These are phyloP conservation scores for Neostapfia colusana DNA, from an alignment of 176 grass and related monocot genomes.

Conservation along the genomic window DNA sequence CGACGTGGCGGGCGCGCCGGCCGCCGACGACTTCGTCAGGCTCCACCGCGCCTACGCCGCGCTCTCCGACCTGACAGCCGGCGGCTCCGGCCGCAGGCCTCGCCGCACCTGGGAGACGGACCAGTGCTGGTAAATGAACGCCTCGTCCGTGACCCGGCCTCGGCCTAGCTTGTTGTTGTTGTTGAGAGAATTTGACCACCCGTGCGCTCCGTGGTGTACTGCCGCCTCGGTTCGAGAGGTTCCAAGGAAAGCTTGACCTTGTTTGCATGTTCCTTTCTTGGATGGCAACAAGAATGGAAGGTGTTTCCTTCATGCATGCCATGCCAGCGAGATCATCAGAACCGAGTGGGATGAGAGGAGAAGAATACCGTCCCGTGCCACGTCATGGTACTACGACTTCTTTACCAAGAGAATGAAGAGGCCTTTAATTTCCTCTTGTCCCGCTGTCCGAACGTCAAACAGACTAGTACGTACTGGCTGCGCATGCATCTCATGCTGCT, in stretches of 20 bases:
- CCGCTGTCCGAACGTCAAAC: not conserved
- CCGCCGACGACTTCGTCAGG: constrained; percentile 40
- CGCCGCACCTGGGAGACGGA: constrained; percentile 64
- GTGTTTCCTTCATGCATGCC: too few relatives aligned
- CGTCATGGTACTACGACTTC: not conserved
- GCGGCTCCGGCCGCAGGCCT: not conserved
- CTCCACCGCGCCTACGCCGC: constrained; percentile 64
- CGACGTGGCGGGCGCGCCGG: constrained; percentile 42
- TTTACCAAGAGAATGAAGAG: not conserved
- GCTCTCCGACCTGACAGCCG: constrained; percentile 48
- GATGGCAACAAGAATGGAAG: too few relatives aligned
- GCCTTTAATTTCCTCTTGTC: not conserved
- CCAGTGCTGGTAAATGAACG: constrained; percentile 57
- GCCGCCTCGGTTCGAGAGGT: too few relatives aligned
- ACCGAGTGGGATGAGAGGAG: not conserved
- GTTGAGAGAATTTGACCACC: too few relatives aligned
- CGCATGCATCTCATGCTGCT: too few relatives aligned
- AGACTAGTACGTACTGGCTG: too few relatives aligned
- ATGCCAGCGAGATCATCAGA: too few relatives aligned
- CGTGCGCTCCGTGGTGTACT: too few relatives aligned
- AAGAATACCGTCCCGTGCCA: not conserved
- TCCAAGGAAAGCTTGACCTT: too few relatives aligned
- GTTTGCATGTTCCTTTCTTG: too few relatives aligned
- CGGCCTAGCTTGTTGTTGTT: not conserved
- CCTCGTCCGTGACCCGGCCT: not conserved